Percentiles rank a stretch among this genome's conserved stretches.
These are phyloP conservation scores for Euphorbia peplus DNA, from an alignment of 345 rosid species.

Conservation along the genomic window DNA sequence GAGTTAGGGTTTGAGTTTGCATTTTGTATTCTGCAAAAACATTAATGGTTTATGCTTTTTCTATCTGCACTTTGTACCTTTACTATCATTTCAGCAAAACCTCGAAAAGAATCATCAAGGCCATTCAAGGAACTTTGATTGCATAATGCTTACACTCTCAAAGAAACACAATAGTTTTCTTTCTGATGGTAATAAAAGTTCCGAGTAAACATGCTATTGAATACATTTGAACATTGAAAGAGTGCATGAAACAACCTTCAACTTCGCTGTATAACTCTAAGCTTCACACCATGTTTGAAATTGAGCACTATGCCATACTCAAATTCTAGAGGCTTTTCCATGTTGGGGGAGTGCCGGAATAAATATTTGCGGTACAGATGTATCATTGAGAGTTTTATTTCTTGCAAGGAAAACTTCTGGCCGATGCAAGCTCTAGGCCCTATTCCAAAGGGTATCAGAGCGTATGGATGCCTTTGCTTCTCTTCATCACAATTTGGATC, in stretches of 20 bases:
- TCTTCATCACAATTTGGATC: slow-evolving; percentile 79
- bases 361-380: slow-evolving; percentile 59
- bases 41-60: neutral
- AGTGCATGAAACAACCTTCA: slow-evolving; percentile 18
- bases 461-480: slow-evolving; percentile 73
- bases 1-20: neutral
- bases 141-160: neutral
- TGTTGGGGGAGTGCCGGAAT: slow-evolving; percentile 68
- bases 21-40: slow-evolving; percentile 15
- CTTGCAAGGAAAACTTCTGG: slow-evolving; percentile 72
- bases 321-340: slow-evolving; percentile 81
- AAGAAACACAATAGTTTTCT: neutral
- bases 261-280: slow-evolving; percentile 50
- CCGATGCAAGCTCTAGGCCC: slow-evolving; percentile 95
- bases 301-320: slow-evolving; percentile 76
- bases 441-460: slow-evolving; percentile 82
- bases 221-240: neutral
- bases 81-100: neutral
- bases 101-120: neutral
- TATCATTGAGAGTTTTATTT: slow-evolving; percentile 69
- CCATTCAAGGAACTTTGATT: neutral
- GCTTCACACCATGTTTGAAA: slow-evolving; percentile 83
- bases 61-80: neutral
- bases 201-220: neutral
- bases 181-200: neutral